A percentile compares a stretch with the other conserved stretches of the same genome.
Conservation (phyloP, 2,329 filamentous ascomycete species). For the Coleophoma cylindrospora region DNA sequence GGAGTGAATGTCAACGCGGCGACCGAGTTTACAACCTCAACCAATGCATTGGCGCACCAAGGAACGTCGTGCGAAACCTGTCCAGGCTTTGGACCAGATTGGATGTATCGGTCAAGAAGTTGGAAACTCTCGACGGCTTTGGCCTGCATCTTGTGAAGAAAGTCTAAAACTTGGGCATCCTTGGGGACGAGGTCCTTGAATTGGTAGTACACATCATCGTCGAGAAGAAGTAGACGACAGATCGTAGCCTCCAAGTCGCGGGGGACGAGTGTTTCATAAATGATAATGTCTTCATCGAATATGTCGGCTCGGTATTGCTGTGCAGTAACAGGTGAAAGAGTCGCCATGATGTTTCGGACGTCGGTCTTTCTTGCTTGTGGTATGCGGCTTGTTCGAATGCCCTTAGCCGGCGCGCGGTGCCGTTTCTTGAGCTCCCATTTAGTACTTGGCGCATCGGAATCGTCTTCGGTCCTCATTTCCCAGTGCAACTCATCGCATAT, state of each 20-base stretch:
- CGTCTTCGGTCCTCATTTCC: slow-evolving; percentile 17
- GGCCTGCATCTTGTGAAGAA: slow-evolving; percentile 17
- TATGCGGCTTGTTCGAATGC: slow-evolving; percentile 9
- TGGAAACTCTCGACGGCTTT: slow-evolving; percentile 15
- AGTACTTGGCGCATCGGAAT: slow-evolving; percentile 9
- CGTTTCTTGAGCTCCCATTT: slow-evolving; percentile 20
- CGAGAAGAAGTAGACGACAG: slow-evolving; percentile 15
- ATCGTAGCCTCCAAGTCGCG: slow-evolving; percentile 22
- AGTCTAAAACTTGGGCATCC: slow-evolving; percentile 15
- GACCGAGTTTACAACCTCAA: slow-evolving; percentile 19
- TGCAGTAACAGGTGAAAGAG: slow-evolving; percentile 13
- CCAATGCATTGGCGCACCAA: slow-evolving; percentile 19
- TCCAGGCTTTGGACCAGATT: slow-evolving; percentile 13
- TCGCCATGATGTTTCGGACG: slow-evolving; percentile 23
- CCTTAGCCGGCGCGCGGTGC: slow-evolving; percentile 1
- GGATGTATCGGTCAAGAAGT: slow-evolving; percentile 16
- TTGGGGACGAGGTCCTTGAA: slow-evolving; percentile 17
- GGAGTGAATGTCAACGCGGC: slow-evolving; percentile 8
- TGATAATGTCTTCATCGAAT: slow-evolving; percentile 16
- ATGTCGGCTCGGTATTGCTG: slow-evolving; percentile 18
- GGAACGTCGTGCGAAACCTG: slow-evolving; percentile 15
- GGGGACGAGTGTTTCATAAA: slow-evolving; percentile 9
- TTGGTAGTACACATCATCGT: slow-evolving; percentile 18
- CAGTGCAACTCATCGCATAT: slow-evolving; percentile 21
- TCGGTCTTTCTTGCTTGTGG: slow-evolving; percentile 10